A percentile compares a stretch with the other conserved stretches of the same genome.
These are phyloP conservation scores for Amanita rubescens DNA, from an alignment of 768 basidiomycete genomes.

Conservation along the genomic window DNA sequence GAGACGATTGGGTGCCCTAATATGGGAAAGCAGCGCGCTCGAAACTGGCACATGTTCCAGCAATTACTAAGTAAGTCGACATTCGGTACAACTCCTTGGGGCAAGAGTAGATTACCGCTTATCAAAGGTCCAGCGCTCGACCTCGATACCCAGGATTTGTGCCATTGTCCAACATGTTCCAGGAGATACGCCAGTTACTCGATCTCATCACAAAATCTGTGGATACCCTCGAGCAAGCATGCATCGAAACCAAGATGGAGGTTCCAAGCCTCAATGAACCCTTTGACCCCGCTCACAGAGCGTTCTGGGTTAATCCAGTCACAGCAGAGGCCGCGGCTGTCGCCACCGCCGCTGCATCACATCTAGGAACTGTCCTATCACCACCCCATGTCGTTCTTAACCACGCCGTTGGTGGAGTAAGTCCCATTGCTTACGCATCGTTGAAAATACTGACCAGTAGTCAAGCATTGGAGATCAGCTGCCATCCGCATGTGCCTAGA, in stretches of 20 bases:
- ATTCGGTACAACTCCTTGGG: no score
- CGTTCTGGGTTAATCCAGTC: conserved; percentile 12
- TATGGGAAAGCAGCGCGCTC: no score
- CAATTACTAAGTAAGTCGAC: no score
- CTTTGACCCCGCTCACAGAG: conserved; percentile 16
- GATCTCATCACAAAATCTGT: conserved; percentile 4
- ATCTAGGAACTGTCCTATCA: conserved; percentile 16
- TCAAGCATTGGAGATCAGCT: conserved; percentile 18
- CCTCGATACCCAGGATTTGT: no score
- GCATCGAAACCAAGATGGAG: conserved; percentile 5
- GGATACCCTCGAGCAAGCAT: conserved; percentile 5
- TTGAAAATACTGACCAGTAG: neutral
- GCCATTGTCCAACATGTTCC: no score
- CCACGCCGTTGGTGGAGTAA: conserved; percentile 8
- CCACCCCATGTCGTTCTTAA: conserved; percentile 12
- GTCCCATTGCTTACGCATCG: neutral
- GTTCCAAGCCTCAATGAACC: conserved; percentile 17
- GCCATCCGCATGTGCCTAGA: conserved; percentile 19
- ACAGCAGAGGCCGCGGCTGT: conserved; percentile 13
- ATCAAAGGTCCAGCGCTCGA: no score
- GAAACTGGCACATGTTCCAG: no score
- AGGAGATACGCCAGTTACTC: neutral
- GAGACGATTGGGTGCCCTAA: no score
- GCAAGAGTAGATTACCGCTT: no score
- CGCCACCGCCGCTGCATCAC: conserved; percentile 19